Conservation (phyloP, 345 rosid species). For the Salix viminalis region DNA sequence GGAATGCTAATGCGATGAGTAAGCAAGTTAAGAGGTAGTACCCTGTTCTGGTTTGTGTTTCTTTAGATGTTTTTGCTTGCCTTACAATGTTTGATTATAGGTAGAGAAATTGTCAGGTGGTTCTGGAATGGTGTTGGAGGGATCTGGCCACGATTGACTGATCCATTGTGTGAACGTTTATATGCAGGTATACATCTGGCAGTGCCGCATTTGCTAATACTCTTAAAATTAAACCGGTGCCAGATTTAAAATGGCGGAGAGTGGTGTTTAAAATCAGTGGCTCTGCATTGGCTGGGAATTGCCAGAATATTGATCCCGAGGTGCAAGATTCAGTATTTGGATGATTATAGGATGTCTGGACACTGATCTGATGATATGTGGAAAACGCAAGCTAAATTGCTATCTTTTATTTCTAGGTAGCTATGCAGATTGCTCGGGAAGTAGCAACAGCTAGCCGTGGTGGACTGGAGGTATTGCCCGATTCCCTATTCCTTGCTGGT, state of each 20-base stretch:
- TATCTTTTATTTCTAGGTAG: constrained; percentile 43
- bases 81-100: neutral
- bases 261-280: constrained; percentile 88
- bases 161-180: neutral
- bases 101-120: neutral
- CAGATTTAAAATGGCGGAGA: constrained; percentile 76
- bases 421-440: constrained; percentile 73
- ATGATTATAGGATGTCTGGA: neutral
- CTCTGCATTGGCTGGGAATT: constrained; percentile 68
- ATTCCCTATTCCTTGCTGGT: neutral
- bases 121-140: neutral
- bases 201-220: constrained; percentile 16
- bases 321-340: constrained; percentile 22
- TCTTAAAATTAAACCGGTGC: constrained; percentile 45
- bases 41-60: neutral
- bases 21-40: constrained; percentile 25
- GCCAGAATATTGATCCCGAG: constrained; percentile 81
- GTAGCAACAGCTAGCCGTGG: constrained; percentile 64
- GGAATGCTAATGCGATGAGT: neutral
- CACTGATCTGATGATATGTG: neutral
- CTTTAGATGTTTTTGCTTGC: neutral
- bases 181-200: constrained; percentile 13
- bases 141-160: neutral
- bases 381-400: neutral
- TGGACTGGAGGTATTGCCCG: constrained; percentile 66